Conservation (phyloP, 2,329 filamentous ascomycete genomes). For the Colletotrichum higginsianum region DNA sequence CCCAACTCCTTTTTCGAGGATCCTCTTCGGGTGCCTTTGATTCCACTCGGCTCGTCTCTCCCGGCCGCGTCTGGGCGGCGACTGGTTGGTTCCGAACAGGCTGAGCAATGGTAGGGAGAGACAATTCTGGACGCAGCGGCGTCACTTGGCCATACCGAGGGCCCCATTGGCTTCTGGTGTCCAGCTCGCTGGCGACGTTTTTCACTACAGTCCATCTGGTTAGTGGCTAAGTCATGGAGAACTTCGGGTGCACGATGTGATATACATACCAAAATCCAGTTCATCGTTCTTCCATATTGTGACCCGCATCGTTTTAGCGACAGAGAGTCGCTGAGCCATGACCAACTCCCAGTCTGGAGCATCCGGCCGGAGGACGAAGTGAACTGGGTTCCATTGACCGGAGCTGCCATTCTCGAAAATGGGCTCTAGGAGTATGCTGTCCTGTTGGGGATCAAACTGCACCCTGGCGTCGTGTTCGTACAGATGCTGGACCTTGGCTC, state of each 20-base stretch:
- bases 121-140: conserved; percentile 24
- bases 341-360: conserved; percentile 48
- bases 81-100: background rate
- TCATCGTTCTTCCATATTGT: conserved; percentile 35
- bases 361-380: conserved; percentile 43
- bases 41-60: background rate
- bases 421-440: conserved; percentile 21
- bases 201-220: conserved; percentile 14
- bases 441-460: conserved; percentile 15
- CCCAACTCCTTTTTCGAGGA: conserved; percentile 46
- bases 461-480: conserved; percentile 7
- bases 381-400: background rate
- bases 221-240: background rate
- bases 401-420: background rate
- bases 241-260: too few species aligned
- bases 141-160: conserved; percentile 40
- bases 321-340: conserved; percentile 47
- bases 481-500: conserved; percentile 13
- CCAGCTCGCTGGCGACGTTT: background rate
- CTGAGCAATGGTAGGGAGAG: conserved; percentile 4
- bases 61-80: background rate
- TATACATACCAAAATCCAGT: conserved; percentile 28
- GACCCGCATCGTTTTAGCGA: conserved; percentile 44
- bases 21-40: background rate
- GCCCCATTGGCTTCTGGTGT: conserved; percentile 44